Base-by-base conservation (phyloP, 345 rosid species). In the Euphorbia tirucalli region DNA sequence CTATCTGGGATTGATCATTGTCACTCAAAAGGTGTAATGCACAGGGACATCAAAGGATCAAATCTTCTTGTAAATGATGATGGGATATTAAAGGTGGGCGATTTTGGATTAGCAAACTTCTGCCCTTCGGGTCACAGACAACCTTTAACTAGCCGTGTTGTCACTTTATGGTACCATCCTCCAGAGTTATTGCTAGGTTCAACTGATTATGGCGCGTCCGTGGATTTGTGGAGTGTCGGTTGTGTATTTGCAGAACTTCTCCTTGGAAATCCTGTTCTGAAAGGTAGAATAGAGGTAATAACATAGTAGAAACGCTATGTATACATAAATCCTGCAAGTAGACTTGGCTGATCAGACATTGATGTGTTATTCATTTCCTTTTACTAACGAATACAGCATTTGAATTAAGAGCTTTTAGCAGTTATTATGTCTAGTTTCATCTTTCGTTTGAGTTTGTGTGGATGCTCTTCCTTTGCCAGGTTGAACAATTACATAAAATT, bases 171-270 rank as follows among this genome's bases (percentile, higher is more conserved):
- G 99, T 95, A 95, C 75, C 97, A 97, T 62, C 99, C 99, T 55
- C 99, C 97, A 0, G 98, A 94, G 39, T 95, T 94, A 80, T 83
- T 94, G 75, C 88, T 95, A 1, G 99, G 97, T 25, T 88, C 99
- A 61, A 89, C 97, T 19, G 92, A 89, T 77, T 92, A 95, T 82
- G 95, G 90, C 72, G 84, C 92, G 21, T 80, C 95, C 50, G 97
- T 95, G 72, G 99, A 95, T 80, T 80, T 95, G 21, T 95, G 99
- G 99, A 95, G 99, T 80, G 96, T 92, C 64, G 99, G 99, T 64
- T 95, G 97, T 79, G 97, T 95, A 62, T 95, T 95, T 68, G 97
- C 99, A 18, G 99, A 95, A 71, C 84, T 95, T 69, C 92, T 92
- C 75, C 83, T 84, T 6, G 91, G 96, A 41, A 92, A 87, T 75